Evolutionary conservation across 495 filamentous ascomycete species (phyloP).

Genomic region (Lasiosphaeriaceae sp.): DNA sequence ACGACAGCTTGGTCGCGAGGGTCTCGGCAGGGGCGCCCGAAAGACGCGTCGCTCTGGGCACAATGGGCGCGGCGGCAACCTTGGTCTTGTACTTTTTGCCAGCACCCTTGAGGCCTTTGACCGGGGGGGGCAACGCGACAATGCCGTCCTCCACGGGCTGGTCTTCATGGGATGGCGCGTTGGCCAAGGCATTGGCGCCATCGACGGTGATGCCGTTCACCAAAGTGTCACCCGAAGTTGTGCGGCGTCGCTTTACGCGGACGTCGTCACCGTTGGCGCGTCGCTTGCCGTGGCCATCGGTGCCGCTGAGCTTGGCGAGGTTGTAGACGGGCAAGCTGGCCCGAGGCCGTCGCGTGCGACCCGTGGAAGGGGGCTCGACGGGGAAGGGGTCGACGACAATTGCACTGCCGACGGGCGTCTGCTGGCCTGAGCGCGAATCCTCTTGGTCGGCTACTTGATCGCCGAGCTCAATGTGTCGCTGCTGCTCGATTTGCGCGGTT

Average conservation of each 20-base stretch:
- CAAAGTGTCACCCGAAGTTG: conserved; percentile 23
- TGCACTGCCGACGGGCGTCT: conserved; percentile 31
- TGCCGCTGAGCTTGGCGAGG: conserved; percentile 47
- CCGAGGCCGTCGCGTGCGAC: conserved; percentile 44
- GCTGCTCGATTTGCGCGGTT: conserved; percentile 13
- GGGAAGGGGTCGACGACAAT: conserved; percentile 32
- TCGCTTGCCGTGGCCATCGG: conserved; percentile 39
- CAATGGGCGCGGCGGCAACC: conserved; percentile 18
- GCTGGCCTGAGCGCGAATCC: conserved; percentile 9
- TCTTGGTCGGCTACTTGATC: no score
- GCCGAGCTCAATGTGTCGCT: not conserved
- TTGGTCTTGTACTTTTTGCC: conserved; percentile 29
- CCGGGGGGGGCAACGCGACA: not conserved
- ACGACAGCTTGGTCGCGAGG: conserved; percentile 40
- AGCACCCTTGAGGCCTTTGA: no score
- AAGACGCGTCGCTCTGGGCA: conserved; percentile 34
- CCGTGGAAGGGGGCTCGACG: conserved; percentile 16
- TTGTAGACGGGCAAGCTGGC: conserved; percentile 52
- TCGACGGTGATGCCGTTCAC: conserved; percentile 11
- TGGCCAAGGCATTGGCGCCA: conserved; percentile 17
- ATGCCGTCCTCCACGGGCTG: not conserved
- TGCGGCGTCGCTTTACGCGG: conserved; percentile 35
- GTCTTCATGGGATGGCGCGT: not conserved
- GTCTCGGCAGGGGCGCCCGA: conserved; percentile 45
- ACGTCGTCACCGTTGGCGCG: conserved; percentile 36